Base-by-base conservation (phyloP, 805 yeast genomes). In the Debaryomyces maramus region DNA sequence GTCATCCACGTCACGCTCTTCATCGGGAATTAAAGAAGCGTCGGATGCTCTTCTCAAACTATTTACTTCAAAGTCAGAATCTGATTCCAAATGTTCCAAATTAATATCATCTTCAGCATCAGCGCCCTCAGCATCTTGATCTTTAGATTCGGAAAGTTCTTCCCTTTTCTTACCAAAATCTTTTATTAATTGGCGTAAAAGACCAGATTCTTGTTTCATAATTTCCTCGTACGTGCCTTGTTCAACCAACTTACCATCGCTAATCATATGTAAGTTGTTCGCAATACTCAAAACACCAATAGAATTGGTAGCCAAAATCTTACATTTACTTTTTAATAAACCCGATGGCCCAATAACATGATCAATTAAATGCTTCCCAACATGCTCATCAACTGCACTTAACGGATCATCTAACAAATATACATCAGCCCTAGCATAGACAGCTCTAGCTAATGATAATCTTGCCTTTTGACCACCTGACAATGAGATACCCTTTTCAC, bases 391-490 rank as follows among this genome's bases (percentile, higher is more conserved):
- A 30, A 93, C 99, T 18, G 99, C 99, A 59, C 95, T 85, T 44
- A 93, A 74, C 7, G 95, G 87, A 63, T 93, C 99, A 61, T 93
- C 99, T 47, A 93, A 66, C 29, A 93, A 66, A 59, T 88, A 89
- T 21, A 93, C 79, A 56, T 93, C 98, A 3, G 98, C 95, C 48
- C 98, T 76, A 9, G 96, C 78, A 59, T 93, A 93, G 7, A 93
- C 96, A 9, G 99, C 97, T 59, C 99, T 79, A 0, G 99, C 99
- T 38, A 93, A 75, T 1, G 96, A 83, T 26, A 93, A 74, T 60
- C 99, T 81, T 0, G 99, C 98, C 73, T 93, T 93, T 63, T 93
- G 99, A 32, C 99, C 99, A 37, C 99, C 99, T 30, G 96, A 87
- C 36, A 93, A 72, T 10, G 97, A 88, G 37, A 93, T 90, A 48